Conservation (phyloP, 2,329 filamentous ascomycete genomes). For the Dactylellina parvicollis region DNA sequence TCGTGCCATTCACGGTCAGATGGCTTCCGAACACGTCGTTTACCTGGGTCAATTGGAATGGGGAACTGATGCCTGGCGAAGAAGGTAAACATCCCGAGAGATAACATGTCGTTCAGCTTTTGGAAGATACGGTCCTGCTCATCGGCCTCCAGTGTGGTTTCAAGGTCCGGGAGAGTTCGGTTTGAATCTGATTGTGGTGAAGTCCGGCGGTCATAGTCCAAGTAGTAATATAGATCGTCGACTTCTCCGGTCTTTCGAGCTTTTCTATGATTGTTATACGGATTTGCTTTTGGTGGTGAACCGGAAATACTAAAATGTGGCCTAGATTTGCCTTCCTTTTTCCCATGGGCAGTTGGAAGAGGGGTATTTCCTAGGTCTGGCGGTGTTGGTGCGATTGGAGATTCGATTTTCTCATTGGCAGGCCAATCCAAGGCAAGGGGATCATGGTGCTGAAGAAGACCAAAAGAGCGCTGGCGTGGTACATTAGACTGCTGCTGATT, state of each 20-base stretch:
- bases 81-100: constrained; percentile 52
- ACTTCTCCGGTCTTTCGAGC: constrained; percentile 50
- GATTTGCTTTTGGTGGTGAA: constrained; percentile 46
- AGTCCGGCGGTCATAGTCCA: constrained; percentile 44
- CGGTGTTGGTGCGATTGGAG: constrained; percentile 35
- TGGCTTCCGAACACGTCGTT: constrained; percentile 51
- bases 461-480: constrained; percentile 36
- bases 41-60: constrained; percentile 51
- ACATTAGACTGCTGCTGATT: constrained; percentile 10
- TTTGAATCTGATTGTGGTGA: constrained; percentile 46
- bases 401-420: constrained; percentile 35
- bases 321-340: constrained; percentile 42
- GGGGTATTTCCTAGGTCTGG: constrained; percentile 25
- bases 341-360: constrained; percentile 29
- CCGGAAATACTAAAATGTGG: constrained; percentile 33
- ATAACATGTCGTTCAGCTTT: constrained; percentile 46
- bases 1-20: constrained; percentile 54
- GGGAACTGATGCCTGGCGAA: constrained; percentile 52
- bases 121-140: constrained; percentile 52
- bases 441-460: constrained; percentile 19
- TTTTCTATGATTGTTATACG: constrained; percentile 51
- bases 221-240: constrained; percentile 49
- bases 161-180: constrained; percentile 45
- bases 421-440: constrained; percentile 34
- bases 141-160: constrained; percentile 46